These are phyloP conservation scores for Tilletia setariae DNA, from an alignment of 1,284 basidiomycete genomes.

Conservation along the genomic window DNA sequence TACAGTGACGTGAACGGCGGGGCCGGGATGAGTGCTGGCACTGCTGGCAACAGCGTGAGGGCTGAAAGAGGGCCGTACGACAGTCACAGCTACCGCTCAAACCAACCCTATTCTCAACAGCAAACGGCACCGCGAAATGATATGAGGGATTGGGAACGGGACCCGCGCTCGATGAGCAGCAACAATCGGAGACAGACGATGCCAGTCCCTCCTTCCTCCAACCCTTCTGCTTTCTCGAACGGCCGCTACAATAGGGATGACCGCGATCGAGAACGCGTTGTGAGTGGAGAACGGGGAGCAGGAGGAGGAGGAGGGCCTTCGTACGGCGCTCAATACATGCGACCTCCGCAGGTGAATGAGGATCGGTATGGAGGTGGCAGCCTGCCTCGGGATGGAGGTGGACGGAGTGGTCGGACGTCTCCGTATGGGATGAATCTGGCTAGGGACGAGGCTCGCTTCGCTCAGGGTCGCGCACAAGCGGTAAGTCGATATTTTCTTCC, in stretches of 20 bases:
- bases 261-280: not conserved
- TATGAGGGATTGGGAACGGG: not conserved
- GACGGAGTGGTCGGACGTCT: not conserved
- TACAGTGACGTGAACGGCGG: constrained; percentile 23
- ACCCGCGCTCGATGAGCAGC: not conserved
- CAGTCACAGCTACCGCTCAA: not conserved
- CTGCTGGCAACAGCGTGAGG: not conserved
- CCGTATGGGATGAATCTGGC: not conserved
- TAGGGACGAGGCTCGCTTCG: constrained; percentile 3
- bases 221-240: not conserved
- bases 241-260: not conserved
- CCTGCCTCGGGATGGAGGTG: not conserved
- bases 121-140: not conserved
- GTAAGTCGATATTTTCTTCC: not conserved
- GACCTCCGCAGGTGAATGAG: no score
- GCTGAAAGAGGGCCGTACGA: constrained; percentile 20
- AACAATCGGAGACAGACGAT: constrained; percentile 22
- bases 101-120: no score
- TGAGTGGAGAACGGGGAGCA: not conserved
- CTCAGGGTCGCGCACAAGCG: not conserved
- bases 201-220: not conserved
- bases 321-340: not conserved
- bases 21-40: not conserved
- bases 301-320: not conserved
- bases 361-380: no score